Evolutionary conservation across 2,329 filamentous ascomycete genomes (phyloP), one percentile per base, ranked within the genome.

Genomic region (Xylariomycetidae sp.): DNA sequence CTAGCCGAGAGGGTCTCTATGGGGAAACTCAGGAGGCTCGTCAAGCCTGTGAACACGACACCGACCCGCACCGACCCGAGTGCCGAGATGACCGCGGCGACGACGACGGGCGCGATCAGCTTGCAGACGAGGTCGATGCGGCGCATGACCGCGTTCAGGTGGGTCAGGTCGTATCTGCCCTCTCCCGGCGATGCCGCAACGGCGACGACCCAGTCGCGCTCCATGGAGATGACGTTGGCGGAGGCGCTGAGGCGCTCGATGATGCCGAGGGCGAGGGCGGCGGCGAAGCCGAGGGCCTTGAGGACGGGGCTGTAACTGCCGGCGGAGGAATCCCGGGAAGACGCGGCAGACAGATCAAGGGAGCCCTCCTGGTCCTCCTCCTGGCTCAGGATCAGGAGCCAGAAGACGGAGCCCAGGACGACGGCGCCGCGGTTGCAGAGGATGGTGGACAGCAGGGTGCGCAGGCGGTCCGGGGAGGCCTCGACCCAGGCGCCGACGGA

Each of bases 111-210:
- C 1, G 68, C 67, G 18, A 72, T 37, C 11, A 77, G 64, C 48
- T 77, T 78, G 58, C 73, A 77, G 27, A 69, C 60, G 4, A 78
- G 60, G 42, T 78, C 74, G 39, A 78, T 77, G 6, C 71, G 61
- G 34, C 73, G 59, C 71, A 77, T 77, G 8, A 63, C 62, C 1
- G 72, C 64, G 46, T 77, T 77, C 3, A 76, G 40, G 36, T 50
- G 56, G 1, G 63, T 65, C 18, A 66, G 48, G 31, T 64, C 58
- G 35, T 64, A 64, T 5, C 49, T 38, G 11, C 46, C 36, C 0
- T 54, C 55, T 27, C 45, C 37, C 1, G 56, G 50, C 19, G 54
- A 49, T 8, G 58, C 57, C n/a, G 58, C 58, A n/a, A n/a, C n/a
- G 12, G 54, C 49, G 18, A 58, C 49, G 10, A 67, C 57, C 64